These are phyloP conservation scores for Linnemannia hyalina DNA, from an alignment of 192 early-diverging fungal genomes.

Conservation along the genomic window DNA sequence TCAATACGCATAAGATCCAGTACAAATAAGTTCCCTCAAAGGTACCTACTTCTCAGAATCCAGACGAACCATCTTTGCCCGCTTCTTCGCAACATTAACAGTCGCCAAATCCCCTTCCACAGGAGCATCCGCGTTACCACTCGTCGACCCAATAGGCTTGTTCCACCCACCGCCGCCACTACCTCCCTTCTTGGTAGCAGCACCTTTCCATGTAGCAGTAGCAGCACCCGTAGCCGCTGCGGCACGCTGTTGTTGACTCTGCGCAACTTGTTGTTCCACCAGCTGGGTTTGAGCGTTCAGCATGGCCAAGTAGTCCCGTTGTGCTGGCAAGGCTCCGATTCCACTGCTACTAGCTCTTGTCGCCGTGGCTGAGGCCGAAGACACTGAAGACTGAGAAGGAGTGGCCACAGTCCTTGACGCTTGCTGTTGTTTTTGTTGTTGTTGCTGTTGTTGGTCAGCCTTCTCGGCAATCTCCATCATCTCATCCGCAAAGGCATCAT, in stretches of 20 bases:
- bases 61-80: slow-evolving; percentile 27
- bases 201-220: not conserved
- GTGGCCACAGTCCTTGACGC: not conserved
- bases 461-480: slow-evolving; percentile 44
- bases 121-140: not conserved
- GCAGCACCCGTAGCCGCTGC: not conserved
- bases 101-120: slow-evolving; percentile 21
- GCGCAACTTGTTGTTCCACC: slow-evolving; percentile 3
- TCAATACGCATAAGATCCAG: not conserved
- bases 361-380: not conserved
- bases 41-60: slow-evolving; percentile 33
- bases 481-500: slow-evolving; percentile 41
- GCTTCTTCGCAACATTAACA: slow-evolving; percentile 30
- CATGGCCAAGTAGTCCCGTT: slow-evolving; percentile 31
- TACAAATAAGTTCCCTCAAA: not conserved
- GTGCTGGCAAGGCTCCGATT: slow-evolving; percentile 26
- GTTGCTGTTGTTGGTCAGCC: not conserved
- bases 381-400: not conserved
- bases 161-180: not conserved
- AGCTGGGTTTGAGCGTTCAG: slow-evolving; percentile 3
- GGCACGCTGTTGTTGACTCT: not conserved
- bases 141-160: slow-evolving; percentile 23
- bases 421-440: not conserved
- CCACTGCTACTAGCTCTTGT: not conserved
- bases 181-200: not conserved